These are phyloP conservation scores for Kickxella alabastrina DNA, from an alignment of 192 early-diverging fungal genomes.

Conservation along the genomic window DNA sequence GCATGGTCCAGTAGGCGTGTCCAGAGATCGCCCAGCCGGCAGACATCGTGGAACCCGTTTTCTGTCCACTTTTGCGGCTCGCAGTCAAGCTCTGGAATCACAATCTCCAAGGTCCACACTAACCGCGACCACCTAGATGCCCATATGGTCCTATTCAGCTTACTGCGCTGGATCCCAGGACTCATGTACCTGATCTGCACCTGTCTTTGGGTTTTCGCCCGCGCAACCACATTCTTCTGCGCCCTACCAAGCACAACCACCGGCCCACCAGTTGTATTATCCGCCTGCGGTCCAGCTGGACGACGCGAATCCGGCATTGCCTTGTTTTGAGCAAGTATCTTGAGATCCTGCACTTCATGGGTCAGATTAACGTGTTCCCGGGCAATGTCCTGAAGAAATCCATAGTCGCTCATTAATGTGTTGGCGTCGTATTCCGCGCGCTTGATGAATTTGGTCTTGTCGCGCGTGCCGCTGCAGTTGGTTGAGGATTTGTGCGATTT, in stretches of 20 bases:
- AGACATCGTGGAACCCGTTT: slow-evolving; percentile 33
- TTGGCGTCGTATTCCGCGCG: slow-evolving; percentile 57
- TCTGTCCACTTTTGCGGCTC: slow-evolving; percentile 18
- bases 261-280: slow-evolving; percentile 3
- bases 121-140: slow-evolving; percentile 20
- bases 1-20: slow-evolving; percentile 6
- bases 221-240: slow-evolving; percentile 14
- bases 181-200: slow-evolving; percentile 36
- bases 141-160: slow-evolving; percentile 34
- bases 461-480: slow-evolving; percentile 60
- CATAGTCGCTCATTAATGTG: slow-evolving; percentile 72
- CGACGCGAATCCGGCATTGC: not conserved
- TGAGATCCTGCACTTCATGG: slow-evolving; percentile 33
- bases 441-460: slow-evolving; percentile 60
- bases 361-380: slow-evolving; percentile 48
- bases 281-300: not conserved
- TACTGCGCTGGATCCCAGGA: slow-evolving; percentile 27
- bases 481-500: slow-evolving; percentile 60
- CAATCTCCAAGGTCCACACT: slow-evolving; percentile 31
- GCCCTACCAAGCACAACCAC: slow-evolving; percentile 2
- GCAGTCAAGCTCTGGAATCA: slow-evolving; percentile 10
- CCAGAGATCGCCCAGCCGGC: slow-evolving; percentile 25
- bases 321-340: not conserved
- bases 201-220: slow-evolving; percentile 19
- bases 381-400: slow-evolving; percentile 62